Percentiles rank a stretch among this genome's conserved stretches.
Conservation (phyloP, 176 grass and related monocot species). For the Metroxylon sagu region DNA sequence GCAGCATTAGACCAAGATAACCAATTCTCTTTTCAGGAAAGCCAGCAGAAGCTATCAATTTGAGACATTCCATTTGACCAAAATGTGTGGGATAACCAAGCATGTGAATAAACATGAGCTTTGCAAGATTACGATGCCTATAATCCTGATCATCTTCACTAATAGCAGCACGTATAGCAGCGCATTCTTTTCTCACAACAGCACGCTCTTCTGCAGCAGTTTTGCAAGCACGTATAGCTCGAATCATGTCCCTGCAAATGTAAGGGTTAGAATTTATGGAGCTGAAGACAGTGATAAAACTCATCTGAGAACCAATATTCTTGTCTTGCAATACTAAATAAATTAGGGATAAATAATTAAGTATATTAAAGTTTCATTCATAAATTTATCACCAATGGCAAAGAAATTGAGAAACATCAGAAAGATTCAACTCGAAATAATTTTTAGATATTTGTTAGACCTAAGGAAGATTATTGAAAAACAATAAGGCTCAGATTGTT, state of each 20-base stretch:
- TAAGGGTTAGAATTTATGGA: not conserved
- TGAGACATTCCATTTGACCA: conserved; percentile 99
- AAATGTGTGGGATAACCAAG: conserved; percentile 99
- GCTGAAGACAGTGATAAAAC: not conserved
- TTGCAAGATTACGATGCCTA: conserved; percentile 90
- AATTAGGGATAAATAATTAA: too few relatives aligned
- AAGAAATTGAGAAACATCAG: too few relatives aligned
- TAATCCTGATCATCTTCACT: conserved; percentile 87
- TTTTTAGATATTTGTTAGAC: too few relatives aligned
- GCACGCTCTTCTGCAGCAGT: conserved; percentile 97
- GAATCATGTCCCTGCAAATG: conserved; percentile 88
- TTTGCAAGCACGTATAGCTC: conserved; percentile 89
- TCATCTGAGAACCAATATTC: too few relatives aligned
- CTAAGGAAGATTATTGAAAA: too few relatives aligned
- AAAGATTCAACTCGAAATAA: too few relatives aligned
- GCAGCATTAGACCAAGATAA: conserved; percentile 90
- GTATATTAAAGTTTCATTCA: too few relatives aligned
- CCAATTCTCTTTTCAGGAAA: conserved; percentile 98
- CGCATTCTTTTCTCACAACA: conserved; percentile 96
- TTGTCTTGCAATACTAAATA: too few relatives aligned
- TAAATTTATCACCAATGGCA: too few relatives aligned
- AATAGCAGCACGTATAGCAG: conserved; percentile 89
- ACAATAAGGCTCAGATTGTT: too few relatives aligned
- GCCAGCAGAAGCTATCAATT: conserved; percentile 87
- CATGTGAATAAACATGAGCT: conserved; percentile 99